Conservation (phyloP, 768 basidiomycete species). For the Ramaria sp. region DNA sequence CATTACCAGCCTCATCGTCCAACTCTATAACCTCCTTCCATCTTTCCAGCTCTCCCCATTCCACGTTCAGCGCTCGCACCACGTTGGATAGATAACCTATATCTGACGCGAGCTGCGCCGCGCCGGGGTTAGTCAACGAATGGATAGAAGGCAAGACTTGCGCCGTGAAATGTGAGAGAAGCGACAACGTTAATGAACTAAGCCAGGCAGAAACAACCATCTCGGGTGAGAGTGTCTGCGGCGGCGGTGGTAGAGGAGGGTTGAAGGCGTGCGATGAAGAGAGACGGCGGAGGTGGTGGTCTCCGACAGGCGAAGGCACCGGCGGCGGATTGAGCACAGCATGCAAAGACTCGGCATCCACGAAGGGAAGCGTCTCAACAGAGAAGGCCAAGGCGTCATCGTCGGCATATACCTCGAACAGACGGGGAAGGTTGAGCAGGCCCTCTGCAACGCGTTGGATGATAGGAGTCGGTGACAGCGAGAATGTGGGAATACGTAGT, state of each 20-base stretch:
- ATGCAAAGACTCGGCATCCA: slow-evolving; percentile 39
- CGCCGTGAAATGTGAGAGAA: slow-evolving; percentile 62
- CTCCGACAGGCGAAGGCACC: neutral
- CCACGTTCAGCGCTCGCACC: slow-evolving; percentile 81
- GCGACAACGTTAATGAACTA: slow-evolving; percentile 73
- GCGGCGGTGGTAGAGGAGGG: slow-evolving; percentile 1
- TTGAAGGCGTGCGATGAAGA: slow-evolving; percentile 27
- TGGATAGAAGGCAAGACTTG: slow-evolving; percentile 64
- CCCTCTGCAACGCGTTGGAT: slow-evolving; percentile 89
- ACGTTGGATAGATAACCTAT: slow-evolving; percentile 87
- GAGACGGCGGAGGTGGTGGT: slow-evolving; percentile 30
- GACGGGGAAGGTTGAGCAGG: slow-evolving; percentile 81
- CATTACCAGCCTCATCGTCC: slow-evolving; percentile 32
- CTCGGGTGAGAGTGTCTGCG: slow-evolving; percentile 50
- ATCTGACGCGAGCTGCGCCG: slow-evolving; percentile 79
- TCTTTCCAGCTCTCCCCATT: slow-evolving; percentile 63
- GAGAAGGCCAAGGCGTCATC: slow-evolving; percentile 89
- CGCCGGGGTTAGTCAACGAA: slow-evolving; percentile 51
- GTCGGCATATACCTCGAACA: slow-evolving; percentile 91
- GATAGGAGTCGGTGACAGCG: slow-evolving; percentile 79
- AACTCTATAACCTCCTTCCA: slow-evolving; percentile 69
- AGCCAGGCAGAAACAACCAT: slow-evolving; percentile 87
- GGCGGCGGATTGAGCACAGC: neutral
- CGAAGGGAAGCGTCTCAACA: slow-evolving; percentile 66
- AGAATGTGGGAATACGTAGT: slow-evolving; percentile 80